Percentiles rank a stretch among this genome's conserved stretches.
These are phyloP conservation scores for Claviceps africana DNA, from an alignment of 2,329 filamentous ascomycete genomes.

Conservation along the genomic window DNA sequence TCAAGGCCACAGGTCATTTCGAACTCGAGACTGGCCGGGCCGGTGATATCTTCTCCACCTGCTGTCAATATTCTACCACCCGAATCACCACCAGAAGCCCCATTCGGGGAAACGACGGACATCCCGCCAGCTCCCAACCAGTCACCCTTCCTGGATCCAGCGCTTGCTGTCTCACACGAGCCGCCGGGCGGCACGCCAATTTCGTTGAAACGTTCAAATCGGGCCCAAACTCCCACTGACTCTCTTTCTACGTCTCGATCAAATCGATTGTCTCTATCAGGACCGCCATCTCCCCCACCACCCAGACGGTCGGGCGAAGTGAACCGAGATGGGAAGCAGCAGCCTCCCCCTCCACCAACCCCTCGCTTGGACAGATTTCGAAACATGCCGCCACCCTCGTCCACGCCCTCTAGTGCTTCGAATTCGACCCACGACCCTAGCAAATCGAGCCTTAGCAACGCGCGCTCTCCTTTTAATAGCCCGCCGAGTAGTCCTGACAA, in stretches of 20 bases:
- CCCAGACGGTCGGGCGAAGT: conserved; percentile 48
- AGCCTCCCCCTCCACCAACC: conserved; percentile 52
- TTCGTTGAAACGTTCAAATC: conserved; percentile 39
- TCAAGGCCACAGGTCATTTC: conserved; percentile 11
- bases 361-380: conserved; percentile 62
- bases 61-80: conserved; percentile 57
- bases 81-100: conserved; percentile 48
- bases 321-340: conserved; percentile 29
- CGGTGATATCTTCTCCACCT: conserved; percentile 40
- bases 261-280: conserved; percentile 31
- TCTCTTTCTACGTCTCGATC: conserved; percentile 24
- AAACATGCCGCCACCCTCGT: conserved; percentile 17
- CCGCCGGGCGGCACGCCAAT: conserved; percentile 30
- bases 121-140: conserved; percentile 22
- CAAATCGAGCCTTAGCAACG: conserved; percentile 17
- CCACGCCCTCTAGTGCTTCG: conserved; percentile 6
- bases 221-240: conserved; percentile 37
- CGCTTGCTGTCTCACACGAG: conserved; percentile 25
- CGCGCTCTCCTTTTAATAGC: conserved; percentile 71
- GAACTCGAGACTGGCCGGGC: conserved; percentile 12
- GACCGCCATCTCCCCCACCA: conserved; percentile 49
- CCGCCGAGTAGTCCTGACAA: conserved; percentile 58
- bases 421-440: conserved; percentile 6
- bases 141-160: conserved; percentile 33
- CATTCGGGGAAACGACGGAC: conserved; percentile 19